Evolutionary conservation across 805 yeast genomes (phyloP), one percentile per base, ranked within the genome.

Genomic region (Cyberlindnera meyerae): DNA sequence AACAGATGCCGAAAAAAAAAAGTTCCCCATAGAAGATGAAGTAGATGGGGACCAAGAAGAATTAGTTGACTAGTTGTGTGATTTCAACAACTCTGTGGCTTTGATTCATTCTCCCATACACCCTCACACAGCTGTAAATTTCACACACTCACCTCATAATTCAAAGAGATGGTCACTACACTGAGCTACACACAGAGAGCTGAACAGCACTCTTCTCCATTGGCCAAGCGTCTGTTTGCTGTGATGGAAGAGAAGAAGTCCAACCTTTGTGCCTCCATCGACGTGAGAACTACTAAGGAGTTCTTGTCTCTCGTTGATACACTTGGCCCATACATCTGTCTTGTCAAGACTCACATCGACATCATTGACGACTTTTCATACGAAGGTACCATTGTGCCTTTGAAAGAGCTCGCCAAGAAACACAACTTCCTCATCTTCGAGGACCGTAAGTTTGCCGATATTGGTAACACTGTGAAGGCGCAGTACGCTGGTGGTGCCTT

Each of bases 371-470:
- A 93, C 60, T 93, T 90, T 59, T 65, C 84, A 1, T 80, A 79
- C 57, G 95, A 86, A 36, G 73, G 71, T 1, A 89, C 97, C 0
- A 73, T 90, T 20, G 61, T 62, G 6, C 97, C 97, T 1, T 65
- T 93, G 44, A 62, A 81, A 41, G 76, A 57, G 36, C 67, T 93
- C 22, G 76, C 96, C 15, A 65, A 75, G 50, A 87, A 88, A 55
- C 90, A 89, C 66, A 77, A 82, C 47, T 93, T 93, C 55, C 65
- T 93, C 70, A 82, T 93, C 48, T 93, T 93, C 57, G 99, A 93
- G 65, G 99, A 93, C 64, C 75, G 99, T 47, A 93, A 93, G 65
- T 93, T 93, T 62, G 98, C 99, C 17, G 99, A 93, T 61, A 93
- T 93, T 51, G 99, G 99, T 13, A 87, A 89, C 56, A 93, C 98